Percentiles rank a stretch among this genome's conserved stretches.
Evolutionary conservation across 805 yeast species (phyloP).

Genomic region (Wickerhamiella kurtzmanii): DNA sequence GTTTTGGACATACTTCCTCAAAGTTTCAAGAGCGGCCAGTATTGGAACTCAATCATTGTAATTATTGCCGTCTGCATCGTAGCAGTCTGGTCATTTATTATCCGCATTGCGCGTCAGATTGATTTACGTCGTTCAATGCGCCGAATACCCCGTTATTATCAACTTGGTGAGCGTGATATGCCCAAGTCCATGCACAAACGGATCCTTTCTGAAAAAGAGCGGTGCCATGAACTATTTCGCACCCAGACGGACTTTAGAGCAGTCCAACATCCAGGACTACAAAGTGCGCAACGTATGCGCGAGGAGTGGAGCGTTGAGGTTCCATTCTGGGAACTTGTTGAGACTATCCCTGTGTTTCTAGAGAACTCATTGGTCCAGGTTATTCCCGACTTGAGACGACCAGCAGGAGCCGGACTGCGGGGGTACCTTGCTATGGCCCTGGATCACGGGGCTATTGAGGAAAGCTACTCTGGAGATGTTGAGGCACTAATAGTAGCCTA

Average conservation of each 20-base stretch:
- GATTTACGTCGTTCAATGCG: slow-evolving; percentile 44
- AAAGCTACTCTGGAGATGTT: slow-evolving; percentile 9
- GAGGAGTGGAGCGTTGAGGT: slow-evolving; percentile 9
- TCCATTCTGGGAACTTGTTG: slow-evolving; percentile 20
- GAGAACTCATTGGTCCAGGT: slow-evolving; percentile 17
- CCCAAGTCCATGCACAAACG: slow-evolving; percentile 34
- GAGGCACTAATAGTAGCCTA: slow-evolving; percentile 38
- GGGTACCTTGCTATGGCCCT: slow-evolving; percentile 40
- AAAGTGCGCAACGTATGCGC: slow-evolving; percentile 1
- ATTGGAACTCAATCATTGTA: slow-evolving; percentile 69
- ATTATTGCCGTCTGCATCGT: slow-evolving; percentile 56
- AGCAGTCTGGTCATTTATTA: slow-evolving; percentile 34
- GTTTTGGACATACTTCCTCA: slow-evolving; percentile 69
- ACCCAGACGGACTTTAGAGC: slow-evolving; percentile 10
- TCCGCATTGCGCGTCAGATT: slow-evolving; percentile 48
- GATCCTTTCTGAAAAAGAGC: slow-evolving; percentile 29
- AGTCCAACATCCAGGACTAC: slow-evolving; percentile 17
- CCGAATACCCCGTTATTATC: slow-evolving; percentile 67
- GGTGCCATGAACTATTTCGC: slow-evolving; percentile 10
- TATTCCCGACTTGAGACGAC: slow-evolving; percentile 23
- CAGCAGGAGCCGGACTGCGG: slow-evolving; percentile 37
- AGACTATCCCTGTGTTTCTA: slow-evolving; percentile 18
- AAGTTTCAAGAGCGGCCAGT: slow-evolving; percentile 49
- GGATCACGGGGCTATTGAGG: slow-evolving; percentile 17
- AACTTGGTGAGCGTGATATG: slow-evolving; percentile 52